Evolutionary conservation across 2,329 filamentous ascomycete genomes (phyloP).

Genomic region (Aspergillus pseudotamarii): DNA sequence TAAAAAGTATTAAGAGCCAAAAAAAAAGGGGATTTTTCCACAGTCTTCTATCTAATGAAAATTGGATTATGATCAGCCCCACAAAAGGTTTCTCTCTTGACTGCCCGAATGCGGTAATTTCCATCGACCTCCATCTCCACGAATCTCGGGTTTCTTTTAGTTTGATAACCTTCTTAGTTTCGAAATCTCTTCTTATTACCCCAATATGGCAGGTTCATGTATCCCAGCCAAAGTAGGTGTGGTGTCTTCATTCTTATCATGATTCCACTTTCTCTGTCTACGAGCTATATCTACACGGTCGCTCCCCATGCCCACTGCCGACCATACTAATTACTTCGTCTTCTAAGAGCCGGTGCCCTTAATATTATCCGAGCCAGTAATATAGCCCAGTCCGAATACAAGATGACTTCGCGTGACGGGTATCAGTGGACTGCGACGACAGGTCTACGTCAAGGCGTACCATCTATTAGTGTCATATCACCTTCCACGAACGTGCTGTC

Average conservation of each 20-base stretch:
- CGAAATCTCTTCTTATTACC: neutral
- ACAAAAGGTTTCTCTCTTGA: neutral
- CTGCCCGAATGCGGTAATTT: neutral
- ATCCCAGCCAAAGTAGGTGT: neutral
- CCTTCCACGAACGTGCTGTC: slow-evolving; percentile 20
- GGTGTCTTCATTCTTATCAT: neutral
- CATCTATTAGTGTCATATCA: slow-evolving; percentile 25
- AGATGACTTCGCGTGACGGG: slow-evolving; percentile 30
- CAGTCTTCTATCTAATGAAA: too few relatives aligned
- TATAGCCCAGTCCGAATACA: neutral
- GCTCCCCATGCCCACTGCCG: neutral
- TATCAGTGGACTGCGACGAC: slow-evolving; percentile 28
- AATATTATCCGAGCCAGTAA: neutral
- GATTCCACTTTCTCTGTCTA: neutral
- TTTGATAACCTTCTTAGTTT: neutral
- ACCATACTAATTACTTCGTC: neutral
- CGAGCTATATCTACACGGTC: neutral
- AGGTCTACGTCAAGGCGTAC: slow-evolving; percentile 24
- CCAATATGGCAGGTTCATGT: neutral
- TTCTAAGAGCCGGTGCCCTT: neutral
- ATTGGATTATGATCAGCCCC: neutral
- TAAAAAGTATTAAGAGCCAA: too few relatives aligned
- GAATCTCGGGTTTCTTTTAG: neutral
- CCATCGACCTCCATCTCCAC: neutral
- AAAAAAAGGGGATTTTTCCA: too few relatives aligned